Percentiles rank a stretch among this genome's conserved stretches.
Conservation (phyloP, 768 basidiomycete species). For the Agrocybe pediades region DNA sequence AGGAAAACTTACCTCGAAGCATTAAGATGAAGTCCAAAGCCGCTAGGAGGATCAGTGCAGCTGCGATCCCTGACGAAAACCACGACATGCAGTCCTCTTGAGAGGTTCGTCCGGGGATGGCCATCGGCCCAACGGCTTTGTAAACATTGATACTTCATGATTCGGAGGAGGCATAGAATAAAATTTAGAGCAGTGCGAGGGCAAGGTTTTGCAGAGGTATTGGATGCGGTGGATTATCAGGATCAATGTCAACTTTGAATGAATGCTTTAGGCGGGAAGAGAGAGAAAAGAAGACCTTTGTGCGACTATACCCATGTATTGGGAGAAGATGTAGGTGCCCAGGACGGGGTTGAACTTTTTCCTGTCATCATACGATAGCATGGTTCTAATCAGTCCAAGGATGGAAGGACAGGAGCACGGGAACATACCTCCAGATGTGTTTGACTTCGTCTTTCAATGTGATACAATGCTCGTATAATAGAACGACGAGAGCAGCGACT, state of each 20-base stretch:
- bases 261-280: too few relatives aligned
- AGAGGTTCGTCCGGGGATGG: background rate
- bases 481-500: background rate
- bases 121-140: slow-evolving; percentile 10
- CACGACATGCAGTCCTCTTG: slow-evolving; percentile 7
- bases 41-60: slow-evolving; percentile 5
- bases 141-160: slow-evolving; percentile 12
- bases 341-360: background rate
- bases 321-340: slow-evolving; percentile 2
- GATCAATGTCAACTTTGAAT: too few relatives aligned
- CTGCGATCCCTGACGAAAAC: slow-evolving; percentile 5
- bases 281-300: slow-evolving; percentile 8
- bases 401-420: background rate
- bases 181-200: background rate
- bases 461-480: background rate
- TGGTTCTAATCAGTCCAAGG: background rate
- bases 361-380: background rate
- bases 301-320: slow-evolving; percentile 4
- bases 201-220: background rate
- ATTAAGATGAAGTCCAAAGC: slow-evolving; percentile 14
- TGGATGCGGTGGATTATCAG: too few relatives aligned
- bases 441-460: background rate
- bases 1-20: slow-evolving; percentile 9
- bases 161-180: too few relatives aligned
- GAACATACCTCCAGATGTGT: background rate